phyloP scores from a whole-genome alignment of 2,329 filamentous ascomycete genomes.

The Phaeoacremonium minimum region DNA sequence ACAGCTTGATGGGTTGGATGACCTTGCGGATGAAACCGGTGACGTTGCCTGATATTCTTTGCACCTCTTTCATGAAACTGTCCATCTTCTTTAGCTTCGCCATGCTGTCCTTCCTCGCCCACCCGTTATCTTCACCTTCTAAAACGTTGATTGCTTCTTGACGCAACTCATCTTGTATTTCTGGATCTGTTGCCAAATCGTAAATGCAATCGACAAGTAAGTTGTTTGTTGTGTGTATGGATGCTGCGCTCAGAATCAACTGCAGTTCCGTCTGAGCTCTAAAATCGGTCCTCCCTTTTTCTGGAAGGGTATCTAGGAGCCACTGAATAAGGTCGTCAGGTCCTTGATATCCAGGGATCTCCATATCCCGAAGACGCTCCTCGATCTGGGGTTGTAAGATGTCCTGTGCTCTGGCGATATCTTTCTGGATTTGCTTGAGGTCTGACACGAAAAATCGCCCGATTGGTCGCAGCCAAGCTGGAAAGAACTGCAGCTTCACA shows the following conservation, averaged over 20 bases:
- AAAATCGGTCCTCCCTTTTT: slow-evolving; percentile 30
- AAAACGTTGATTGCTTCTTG: slow-evolving; percentile 41
- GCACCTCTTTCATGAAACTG: slow-evolving; percentile 42
- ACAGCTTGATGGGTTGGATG: slow-evolving; percentile 37
- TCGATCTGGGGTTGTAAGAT: slow-evolving; percentile 42
- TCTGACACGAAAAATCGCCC: slow-evolving; percentile 43
- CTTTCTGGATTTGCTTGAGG: slow-evolving; percentile 35
- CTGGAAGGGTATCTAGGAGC: slow-evolving; percentile 35
- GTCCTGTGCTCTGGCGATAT: slow-evolving; percentile 34
- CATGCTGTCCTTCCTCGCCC: slow-evolving; percentile 37
- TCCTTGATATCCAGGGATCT: slow-evolving; percentile 28
- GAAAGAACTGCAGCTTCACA: slow-evolving; percentile 47
- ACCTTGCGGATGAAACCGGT: slow-evolving; percentile 42
- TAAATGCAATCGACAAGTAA: slow-evolving; percentile 43
- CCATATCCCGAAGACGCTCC: slow-evolving; percentile 36
- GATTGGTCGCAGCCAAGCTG: slow-evolving; percentile 41
- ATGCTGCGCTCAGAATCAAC: slow-evolving; percentile 37
- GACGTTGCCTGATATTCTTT: slow-evolving; percentile 35
- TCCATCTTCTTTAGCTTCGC: slow-evolving; percentile 40
- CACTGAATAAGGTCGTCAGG: slow-evolving; percentile 40
- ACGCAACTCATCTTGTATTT: slow-evolving; percentile 41
- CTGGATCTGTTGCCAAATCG: slow-evolving; percentile 42
- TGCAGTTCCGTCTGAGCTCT: slow-evolving; percentile 35
- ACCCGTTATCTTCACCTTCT: slow-evolving; percentile 30
- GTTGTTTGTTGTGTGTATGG: slow-evolving; percentile 40